Conservation (phyloP, 441 rosid species). For the Adansonia grandidieri region DNA sequence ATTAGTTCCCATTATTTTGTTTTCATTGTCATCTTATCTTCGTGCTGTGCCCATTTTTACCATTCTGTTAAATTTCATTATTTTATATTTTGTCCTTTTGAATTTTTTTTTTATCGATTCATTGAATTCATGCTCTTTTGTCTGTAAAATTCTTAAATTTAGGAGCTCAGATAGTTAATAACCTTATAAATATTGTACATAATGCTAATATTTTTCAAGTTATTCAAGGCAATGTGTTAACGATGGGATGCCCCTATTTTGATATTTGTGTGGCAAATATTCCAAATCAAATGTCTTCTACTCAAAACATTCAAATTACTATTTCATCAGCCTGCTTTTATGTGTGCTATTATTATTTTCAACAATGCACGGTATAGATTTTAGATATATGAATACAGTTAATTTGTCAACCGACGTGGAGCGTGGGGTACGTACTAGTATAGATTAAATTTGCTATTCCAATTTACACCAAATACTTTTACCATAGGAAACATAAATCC, state of each 20-base stretch:
- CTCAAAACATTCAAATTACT: slow-evolving; percentile 66
- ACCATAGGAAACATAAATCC: no score
- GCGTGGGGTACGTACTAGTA: no score
- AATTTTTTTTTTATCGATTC: not conserved
- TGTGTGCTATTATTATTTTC: slow-evolving; percentile 84
- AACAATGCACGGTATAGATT: slow-evolving; percentile 49
- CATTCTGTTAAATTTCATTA: no score
- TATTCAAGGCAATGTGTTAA: slow-evolving; percentile 83
- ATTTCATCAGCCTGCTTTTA: slow-evolving; percentile 75
- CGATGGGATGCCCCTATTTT: slow-evolving; percentile 84
- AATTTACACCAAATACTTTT: no score
- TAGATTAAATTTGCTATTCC: no score
- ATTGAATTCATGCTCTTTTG: not conserved
- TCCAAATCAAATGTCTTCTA: slow-evolving; percentile 83
- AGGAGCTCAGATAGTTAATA: not conserved
- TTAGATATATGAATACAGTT: no score
- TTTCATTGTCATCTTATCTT: no score
- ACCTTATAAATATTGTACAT: not conserved
- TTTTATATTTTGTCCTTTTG: not conserved
- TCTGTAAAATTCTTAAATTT: not conserved
- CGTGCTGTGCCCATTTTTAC: no score
- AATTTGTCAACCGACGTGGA: no score
- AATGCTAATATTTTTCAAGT: slow-evolving; percentile 46
- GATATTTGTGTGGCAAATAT: slow-evolving; percentile 93
- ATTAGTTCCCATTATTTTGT: no score